Evolutionary conservation across 805 yeast genomes (phyloP), one percentile per base, ranked within the genome.

Genomic region (Scheffersomyces spartinae): DNA sequence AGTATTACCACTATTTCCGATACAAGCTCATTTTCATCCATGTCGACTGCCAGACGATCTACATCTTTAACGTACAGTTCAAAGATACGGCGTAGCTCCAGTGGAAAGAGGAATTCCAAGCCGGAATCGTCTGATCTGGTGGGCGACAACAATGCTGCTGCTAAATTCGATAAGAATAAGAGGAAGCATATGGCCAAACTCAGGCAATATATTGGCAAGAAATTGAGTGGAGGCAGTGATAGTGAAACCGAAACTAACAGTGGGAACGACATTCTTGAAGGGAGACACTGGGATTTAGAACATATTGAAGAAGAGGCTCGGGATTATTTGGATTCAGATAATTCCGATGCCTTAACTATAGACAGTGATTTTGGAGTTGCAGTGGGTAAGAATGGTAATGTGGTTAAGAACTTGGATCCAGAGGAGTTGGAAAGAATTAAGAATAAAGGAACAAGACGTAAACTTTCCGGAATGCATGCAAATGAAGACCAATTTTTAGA

Each of bases 331-430:
- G 26, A 26, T 19, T 13, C 13, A 17, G 43, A 42, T 20, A 33
- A 28, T 3, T 33, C 38, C 14, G 52, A 47, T 26, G 37, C 24
- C 2, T 25, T 42, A 9, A 44, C 52, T 6, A 42, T 49, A 16
- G 52, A 48, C 25, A 45, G 51, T 31, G 54, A 49, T 23, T 48
- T 48, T 31, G 53, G 51, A 1, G 51, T 45, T 6, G 47, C 51
- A 1, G 43, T 47, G 4, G 36, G 36, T 22, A 24, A 44, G 2
- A 35, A 25, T 6, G 52, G 51, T 1, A 33, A 40, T 13, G 49
- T 44, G 2, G 38, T 38, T n/a, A n/a, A n/a, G n/a, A n/a, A n/a
- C n/a, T n/a, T n/a, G n/a, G n/a, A n/a, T n/a, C n/a, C n/a, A n/a
- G n/a, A n/a, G n/a, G n/a, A n/a, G n/a, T n/a, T n/a, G n/a, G n/a